Evolutionary conservation across 176 grass and related monocot genomes (phyloP).

Genomic region (Elaeis guineensis): DNA sequence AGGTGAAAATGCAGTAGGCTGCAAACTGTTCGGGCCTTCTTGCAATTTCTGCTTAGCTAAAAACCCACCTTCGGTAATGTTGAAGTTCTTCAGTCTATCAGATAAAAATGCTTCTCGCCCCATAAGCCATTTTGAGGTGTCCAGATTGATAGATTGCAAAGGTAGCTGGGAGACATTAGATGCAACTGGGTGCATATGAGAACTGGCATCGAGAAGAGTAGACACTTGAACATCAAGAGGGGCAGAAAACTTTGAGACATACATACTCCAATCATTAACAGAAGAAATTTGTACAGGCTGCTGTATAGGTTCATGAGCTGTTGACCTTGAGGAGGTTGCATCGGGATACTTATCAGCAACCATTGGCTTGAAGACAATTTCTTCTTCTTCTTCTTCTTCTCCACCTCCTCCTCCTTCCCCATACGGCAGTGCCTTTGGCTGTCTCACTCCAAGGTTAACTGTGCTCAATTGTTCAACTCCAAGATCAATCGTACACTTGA

Average conservation of each 20-base stretch:
- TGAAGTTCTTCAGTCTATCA: constrained; percentile 42
- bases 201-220: constrained; percentile 22
- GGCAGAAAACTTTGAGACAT: constrained; percentile 25
- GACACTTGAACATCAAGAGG: constrained; percentile 27
- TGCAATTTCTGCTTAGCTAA: constrained; percentile 38
- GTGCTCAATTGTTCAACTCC: constrained; percentile 7
- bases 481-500: constrained; percentile 14
- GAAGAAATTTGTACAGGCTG: constrained; percentile 25
- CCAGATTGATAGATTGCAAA: constrained; percentile 18
- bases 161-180: constrained; percentile 19
- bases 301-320: constrained; percentile 17
- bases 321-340: constrained; percentile 13
- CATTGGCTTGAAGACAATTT: constrained; percentile 73
- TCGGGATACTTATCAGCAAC: constrained; percentile 34
- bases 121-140: constrained; percentile 31
- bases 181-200: constrained; percentile 9
- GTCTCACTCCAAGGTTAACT: constrained; percentile 13
- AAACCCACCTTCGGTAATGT: constrained; percentile 46
- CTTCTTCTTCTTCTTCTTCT: constrained; percentile 81
- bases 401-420: constrained; percentile 67
- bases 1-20: constrained; percentile 26
- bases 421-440: constrained; percentile 22
- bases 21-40: constrained; percentile 28
- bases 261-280: constrained; percentile 15
- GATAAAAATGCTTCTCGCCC: constrained; percentile 45